Conservation (phyloP, 257 asterid species). For the Anisodus acutangulus region DNA sequence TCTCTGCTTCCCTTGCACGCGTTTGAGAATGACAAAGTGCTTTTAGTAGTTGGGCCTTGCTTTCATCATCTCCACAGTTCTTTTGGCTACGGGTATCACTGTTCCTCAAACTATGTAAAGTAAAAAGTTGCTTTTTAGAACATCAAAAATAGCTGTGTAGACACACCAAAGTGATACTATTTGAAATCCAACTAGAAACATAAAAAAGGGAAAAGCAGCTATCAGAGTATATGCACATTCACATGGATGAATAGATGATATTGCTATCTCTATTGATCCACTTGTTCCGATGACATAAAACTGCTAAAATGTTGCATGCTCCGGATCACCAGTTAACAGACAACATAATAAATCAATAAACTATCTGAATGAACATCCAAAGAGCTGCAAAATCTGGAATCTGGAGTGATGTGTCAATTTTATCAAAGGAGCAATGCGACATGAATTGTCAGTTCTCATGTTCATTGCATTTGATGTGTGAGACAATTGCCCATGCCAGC, state of each 20-base stretch:
- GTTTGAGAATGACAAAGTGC: constrained; percentile 91
- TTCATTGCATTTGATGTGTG: neutral
- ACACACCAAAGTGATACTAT: neutral
- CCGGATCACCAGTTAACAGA: neutral
- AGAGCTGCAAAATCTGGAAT: neutral
- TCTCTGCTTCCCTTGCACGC: constrained; percentile 95
- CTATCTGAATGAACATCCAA: neutral
- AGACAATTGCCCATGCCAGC: constrained; percentile 8
- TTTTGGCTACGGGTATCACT: constrained; percentile 35
- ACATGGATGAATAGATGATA: neutral
- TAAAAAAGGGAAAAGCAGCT: neutral
- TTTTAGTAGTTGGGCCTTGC: constrained; percentile 65
- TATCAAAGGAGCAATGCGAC: neutral
- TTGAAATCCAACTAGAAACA: neutral
- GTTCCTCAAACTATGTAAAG: constrained; percentile 32
- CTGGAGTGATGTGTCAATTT: neutral
- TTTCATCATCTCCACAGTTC: constrained; percentile 36
- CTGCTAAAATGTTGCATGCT: neutral
- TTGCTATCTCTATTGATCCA: constrained; percentile 4
- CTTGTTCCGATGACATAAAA: neutral
- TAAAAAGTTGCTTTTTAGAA: neutral
- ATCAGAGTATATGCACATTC: neutral
- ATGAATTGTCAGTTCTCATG: neutral
- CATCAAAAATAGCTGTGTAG: neutral
- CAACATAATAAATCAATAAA: neutral